Conservation (phyloP, 192 early-diverging fungal genomes). For the Gamsiella multidivaricata region DNA sequence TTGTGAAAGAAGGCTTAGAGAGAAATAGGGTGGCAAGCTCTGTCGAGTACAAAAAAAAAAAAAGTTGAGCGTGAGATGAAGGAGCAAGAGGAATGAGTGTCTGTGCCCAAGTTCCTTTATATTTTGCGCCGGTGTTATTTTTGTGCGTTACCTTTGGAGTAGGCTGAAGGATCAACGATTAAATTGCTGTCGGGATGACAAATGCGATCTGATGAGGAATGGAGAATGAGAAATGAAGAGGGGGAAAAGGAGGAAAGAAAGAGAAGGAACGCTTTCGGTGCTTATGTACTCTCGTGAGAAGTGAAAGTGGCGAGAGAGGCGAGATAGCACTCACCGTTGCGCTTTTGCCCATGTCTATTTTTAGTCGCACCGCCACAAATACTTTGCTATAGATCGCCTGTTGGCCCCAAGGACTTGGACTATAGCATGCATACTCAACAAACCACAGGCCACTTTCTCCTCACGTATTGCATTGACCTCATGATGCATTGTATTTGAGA, state of each 20-base stretch:
- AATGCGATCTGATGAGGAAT: background rate
- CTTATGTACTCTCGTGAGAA: background rate
- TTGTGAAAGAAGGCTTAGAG: background rate
- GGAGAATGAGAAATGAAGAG: background rate
- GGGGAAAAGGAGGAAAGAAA: background rate
- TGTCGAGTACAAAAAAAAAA: no score
- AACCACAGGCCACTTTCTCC: no score
- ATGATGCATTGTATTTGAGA: no score
- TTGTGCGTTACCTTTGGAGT: no score
- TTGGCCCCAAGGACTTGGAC: no score
- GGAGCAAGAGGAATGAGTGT: background rate
- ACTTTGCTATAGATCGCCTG: background rate
- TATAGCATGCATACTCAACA: no score
- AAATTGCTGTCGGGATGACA: background rate
- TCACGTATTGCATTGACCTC: no score
- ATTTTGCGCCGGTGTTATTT: background rate
- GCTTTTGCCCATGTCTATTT: background rate
- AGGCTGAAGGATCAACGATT: no score
- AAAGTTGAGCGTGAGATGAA: conserved; percentile 1
- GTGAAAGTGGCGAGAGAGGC: background rate
- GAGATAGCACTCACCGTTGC: background rate
- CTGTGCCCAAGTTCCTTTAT: no score
- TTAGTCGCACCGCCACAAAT: conserved; percentile 10
- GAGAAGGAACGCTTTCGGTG: background rate
- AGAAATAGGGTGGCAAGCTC: no score